These are phyloP conservation scores for Filosporella fistucella DNA, from an alignment of 495 filamentous ascomycete species.

Conservation along the genomic window DNA sequence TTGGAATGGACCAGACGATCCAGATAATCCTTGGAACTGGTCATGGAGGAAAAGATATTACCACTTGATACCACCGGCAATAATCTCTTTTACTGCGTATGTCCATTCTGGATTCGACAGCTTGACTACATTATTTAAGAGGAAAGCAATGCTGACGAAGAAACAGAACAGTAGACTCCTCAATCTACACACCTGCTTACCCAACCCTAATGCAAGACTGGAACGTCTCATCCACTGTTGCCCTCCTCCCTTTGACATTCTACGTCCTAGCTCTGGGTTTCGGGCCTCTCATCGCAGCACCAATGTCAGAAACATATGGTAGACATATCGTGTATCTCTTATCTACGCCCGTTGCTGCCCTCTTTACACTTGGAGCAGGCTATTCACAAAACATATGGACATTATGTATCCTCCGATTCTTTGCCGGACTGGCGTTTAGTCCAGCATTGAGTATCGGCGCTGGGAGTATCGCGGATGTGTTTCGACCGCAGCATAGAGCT, in stretches of 20 bases:
- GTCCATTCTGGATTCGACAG: slow-evolving; percentile 3
- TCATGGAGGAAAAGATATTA: slow-evolving; percentile 40
- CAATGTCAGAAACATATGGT: slow-evolving; percentile 53
- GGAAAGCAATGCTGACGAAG: no score
- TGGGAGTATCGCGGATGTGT: slow-evolving; percentile 52
- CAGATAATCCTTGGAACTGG: slow-evolving; percentile 60
- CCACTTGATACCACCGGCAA: slow-evolving; percentile 40
- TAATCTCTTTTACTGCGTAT: slow-evolving; percentile 39
- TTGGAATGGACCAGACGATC: slow-evolving; percentile 51
- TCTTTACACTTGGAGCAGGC: slow-evolving; percentile 61
- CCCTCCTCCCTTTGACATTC: slow-evolving; percentile 49
- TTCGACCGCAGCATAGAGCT: slow-evolving; percentile 31
- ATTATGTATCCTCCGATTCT: slow-evolving; percentile 53
- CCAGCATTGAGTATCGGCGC: slow-evolving; percentile 51
- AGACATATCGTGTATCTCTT: slow-evolving; percentile 48
- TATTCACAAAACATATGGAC: slow-evolving; percentile 51
- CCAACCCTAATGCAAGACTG: slow-evolving; percentile 40
- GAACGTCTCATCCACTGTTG: slow-evolving; percentile 40
- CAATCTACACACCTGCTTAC: slow-evolving; percentile 46
- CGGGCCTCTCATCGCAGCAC: slow-evolving; percentile 55
- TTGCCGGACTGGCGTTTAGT: slow-evolving; percentile 54
- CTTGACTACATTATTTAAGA: not conserved
- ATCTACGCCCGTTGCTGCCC: slow-evolving; percentile 43
- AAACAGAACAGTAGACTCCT: slow-evolving; percentile 46
- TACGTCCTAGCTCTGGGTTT: slow-evolving; percentile 55